Evolutionary conservation across 73 alveolate species (phyloP).

Genomic region (Paramecium sexaurelia): DNA sequence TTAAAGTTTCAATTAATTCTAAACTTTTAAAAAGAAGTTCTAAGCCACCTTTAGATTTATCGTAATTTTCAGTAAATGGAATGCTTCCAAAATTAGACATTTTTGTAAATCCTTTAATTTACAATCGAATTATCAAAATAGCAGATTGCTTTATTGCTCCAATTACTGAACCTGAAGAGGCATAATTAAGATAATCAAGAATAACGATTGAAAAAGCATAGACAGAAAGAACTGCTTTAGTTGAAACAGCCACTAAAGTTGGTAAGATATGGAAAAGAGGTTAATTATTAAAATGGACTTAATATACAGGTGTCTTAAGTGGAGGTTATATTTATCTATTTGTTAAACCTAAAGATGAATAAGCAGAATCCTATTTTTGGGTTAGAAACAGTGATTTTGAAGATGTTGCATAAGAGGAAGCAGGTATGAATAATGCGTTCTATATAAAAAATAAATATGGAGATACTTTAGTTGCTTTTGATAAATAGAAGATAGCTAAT

Average conservation of each 20-base stretch:
- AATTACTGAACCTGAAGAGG: slow-evolving; percentile 10
- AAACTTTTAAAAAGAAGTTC: slow-evolving; percentile 28
- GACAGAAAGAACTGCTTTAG: slow-evolving; percentile 48
- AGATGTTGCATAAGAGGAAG: background rate
- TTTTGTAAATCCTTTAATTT: slow-evolving; percentile 30
- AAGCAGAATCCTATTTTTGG: slow-evolving; percentile 54
- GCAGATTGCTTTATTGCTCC: slow-evolving; percentile 62
- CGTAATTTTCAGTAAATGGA: slow-evolving; percentile 31
- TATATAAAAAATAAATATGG: slow-evolving; percentile 56
- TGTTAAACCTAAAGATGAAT: slow-evolving; percentile 60
- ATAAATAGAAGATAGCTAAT: slow-evolving; percentile 41
- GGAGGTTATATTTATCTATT: slow-evolving; percentile 68
- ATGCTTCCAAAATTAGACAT: slow-evolving; percentile 23
- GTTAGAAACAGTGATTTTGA: slow-evolving; percentile 50
- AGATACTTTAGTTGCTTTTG: slow-evolving; percentile 54
- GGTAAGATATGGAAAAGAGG: slow-evolving; percentile 62
- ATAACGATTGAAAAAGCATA: slow-evolving; percentile 50
- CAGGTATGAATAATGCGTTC: slow-evolving; percentile 62
- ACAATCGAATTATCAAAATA: slow-evolving; percentile 14
- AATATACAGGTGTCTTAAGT: slow-evolving; percentile 62
- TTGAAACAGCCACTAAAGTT: slow-evolving; percentile 40
- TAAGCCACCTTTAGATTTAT: background rate
- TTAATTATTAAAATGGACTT: slow-evolving; percentile 35
- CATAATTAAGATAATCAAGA: background rate
- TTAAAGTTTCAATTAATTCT: background rate